A percentile compares a stretch with the other conserved stretches of the same genome.
Evolutionary conservation across 148 eudicot species (phyloP).

Genomic region (Rhododendron griersonianum): DNA sequence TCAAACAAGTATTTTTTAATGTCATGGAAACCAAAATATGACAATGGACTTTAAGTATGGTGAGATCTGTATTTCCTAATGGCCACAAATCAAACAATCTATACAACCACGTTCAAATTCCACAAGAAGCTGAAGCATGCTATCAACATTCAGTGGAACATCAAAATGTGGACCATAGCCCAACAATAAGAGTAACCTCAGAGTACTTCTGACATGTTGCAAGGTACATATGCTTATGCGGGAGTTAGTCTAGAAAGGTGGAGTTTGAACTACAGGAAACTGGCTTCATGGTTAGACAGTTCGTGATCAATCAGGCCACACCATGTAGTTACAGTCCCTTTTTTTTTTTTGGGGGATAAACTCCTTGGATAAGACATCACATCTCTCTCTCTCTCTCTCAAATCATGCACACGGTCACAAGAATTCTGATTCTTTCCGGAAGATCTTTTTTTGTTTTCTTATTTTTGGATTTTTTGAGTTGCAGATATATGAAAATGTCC

Average conservation of each 20-base stretch:
- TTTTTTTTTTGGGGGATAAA: background rate
- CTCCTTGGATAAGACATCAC: background rate
- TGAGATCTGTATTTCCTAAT: background rate
- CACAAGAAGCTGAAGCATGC: background rate
- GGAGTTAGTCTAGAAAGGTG: background rate
- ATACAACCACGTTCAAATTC: background rate
- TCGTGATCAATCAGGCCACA: background rate
- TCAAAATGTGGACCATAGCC: background rate
- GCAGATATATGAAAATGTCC: slow-evolving; percentile 74
- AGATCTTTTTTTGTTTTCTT: background rate
- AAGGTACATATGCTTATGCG: background rate
- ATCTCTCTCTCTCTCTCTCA: background rate
- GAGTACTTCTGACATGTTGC: background rate
- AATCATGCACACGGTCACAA: background rate
- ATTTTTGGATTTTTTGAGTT: background rate
- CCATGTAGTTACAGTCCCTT: background rate
- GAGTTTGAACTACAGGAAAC: background rate
- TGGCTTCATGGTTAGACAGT: background rate
- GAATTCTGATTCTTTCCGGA: background rate
- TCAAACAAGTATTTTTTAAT: background rate
- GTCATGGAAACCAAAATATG: no score
- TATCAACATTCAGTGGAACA: background rate
- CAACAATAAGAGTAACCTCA: background rate
- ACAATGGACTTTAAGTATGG: background rate
- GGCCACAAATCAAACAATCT: background rate